Conservation (phyloP, 768 basidiomycete species). For the Calocybe cyanea region DNA sequence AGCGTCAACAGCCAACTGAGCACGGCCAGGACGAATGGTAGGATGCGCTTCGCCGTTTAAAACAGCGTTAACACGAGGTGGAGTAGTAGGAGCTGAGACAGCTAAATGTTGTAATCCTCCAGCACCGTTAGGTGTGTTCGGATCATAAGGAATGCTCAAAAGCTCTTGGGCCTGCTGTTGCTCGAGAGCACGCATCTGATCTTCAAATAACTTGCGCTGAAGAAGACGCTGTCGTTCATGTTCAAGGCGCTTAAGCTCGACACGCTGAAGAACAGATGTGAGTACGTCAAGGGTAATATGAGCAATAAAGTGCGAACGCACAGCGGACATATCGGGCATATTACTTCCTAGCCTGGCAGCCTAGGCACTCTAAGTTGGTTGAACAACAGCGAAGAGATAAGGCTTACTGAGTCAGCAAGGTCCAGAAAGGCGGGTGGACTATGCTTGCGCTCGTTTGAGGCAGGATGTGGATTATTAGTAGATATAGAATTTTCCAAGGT, state of each 20-base stretch:
- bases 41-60: constrained; percentile 56
- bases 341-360: constrained; percentile 82
- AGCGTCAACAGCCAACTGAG: constrained; percentile 52
- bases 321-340: constrained; percentile 83
- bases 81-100: constrained; percentile 85
- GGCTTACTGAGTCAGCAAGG: constrained; percentile 86
- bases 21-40: constrained; percentile 36
- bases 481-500: constrained; percentile 67
- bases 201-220: constrained; percentile 91
- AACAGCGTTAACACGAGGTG: constrained; percentile 72
- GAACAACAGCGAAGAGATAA: constrained; percentile 12
- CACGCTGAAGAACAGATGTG: constrained; percentile 47
- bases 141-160: constrained; percentile 67
- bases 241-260: constrained; percentile 86
- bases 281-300: constrained; percentile 4
- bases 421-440: constrained; percentile 92
- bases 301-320: constrained; percentile 39
- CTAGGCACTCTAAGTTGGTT: constrained; percentile 34
- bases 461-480: constrained; percentile 67
- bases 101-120: constrained; percentile 69
- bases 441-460: constrained; percentile 72
- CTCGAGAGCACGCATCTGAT: constrained; percentile 93
- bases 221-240: constrained; percentile 86
- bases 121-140: constrained; percentile 37
- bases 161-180: constrained; percentile 87